These are phyloP conservation scores for Teunomyces cretensis DNA, from an alignment of 805 yeast species.

Conservation along the genomic window DNA sequence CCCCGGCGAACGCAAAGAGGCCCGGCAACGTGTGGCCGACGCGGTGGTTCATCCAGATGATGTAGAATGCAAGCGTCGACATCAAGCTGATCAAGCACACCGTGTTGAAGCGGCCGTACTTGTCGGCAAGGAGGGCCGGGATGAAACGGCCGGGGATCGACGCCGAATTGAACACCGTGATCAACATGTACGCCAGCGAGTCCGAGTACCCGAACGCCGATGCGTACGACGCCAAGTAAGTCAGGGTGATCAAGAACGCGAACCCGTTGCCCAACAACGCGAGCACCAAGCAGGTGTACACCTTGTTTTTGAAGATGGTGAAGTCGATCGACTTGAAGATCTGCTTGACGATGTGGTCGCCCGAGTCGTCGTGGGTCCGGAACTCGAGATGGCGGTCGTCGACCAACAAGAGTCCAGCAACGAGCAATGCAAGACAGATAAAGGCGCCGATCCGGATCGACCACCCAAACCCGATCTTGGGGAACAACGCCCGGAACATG, in stretches of 20 bases:
- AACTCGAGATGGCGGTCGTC: conserved; percentile 18
- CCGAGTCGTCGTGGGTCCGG: conserved; percentile 1
- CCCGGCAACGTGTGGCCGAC: conserved; percentile 24
- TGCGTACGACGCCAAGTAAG: conserved; percentile 25
- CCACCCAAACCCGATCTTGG: conserved; percentile 32
- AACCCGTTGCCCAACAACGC: conserved; percentile 29
- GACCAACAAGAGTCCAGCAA: conserved; percentile 16
- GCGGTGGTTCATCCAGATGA: conserved; percentile 27
- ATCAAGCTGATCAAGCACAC: conserved; percentile 21
- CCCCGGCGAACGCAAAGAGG: conserved; percentile 22
- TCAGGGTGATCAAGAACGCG: conserved; percentile 25
- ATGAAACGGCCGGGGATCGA: conserved; percentile 28
- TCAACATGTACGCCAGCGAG: conserved; percentile 18
- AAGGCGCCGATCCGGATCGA: conserved; percentile 26
- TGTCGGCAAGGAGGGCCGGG: conserved; percentile 26
- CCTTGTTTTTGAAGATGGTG: conserved; percentile 22
- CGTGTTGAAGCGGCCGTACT: conserved; percentile 24
- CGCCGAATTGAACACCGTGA: conserved; percentile 23
- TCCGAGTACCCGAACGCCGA: conserved; percentile 21
- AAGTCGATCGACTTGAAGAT: conserved; percentile 23
- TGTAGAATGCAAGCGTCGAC: conserved; percentile 18
- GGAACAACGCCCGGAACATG: conserved; percentile 24
- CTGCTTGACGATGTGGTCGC: conserved; percentile 9
- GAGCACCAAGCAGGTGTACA: conserved; percentile 21
- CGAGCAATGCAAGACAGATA: conserved; percentile 16